These are phyloP conservation scores for Dimocarpus longan DNA, from an alignment of 345 rosid genomes.

Conservation along the genomic window DNA sequence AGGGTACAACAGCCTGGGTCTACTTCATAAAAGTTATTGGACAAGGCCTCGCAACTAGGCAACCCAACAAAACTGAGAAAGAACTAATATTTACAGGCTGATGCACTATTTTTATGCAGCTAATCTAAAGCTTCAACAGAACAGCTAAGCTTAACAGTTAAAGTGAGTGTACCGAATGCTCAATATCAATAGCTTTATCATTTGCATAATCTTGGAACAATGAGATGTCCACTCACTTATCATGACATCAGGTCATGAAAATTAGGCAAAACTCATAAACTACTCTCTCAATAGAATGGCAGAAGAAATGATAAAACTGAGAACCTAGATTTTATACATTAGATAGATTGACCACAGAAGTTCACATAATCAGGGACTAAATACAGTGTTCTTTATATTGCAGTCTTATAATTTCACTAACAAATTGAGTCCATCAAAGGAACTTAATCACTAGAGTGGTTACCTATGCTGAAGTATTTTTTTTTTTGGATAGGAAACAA, in stretches of 20 bases:
- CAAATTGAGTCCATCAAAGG: not conserved
- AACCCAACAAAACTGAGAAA: not conserved
- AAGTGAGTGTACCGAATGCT: not conserved
- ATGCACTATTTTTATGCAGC: not conserved
- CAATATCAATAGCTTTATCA: not conserved
- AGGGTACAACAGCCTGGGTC: not conserved
- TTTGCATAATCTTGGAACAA: not conserved
- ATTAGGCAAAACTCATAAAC: not conserved
- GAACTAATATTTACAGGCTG: not conserved
- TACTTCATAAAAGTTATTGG: not conserved
- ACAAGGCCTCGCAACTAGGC: not conserved
- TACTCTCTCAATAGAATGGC: not conserved
- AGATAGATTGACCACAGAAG: not conserved
- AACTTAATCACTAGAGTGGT: not conserved
- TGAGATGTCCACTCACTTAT: not conserved
- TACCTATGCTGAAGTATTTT: not conserved
- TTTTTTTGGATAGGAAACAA: no score
- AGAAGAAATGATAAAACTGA: not conserved
- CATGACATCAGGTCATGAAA: conserved; percentile 2
- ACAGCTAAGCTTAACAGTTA: not conserved
- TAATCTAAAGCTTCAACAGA: not conserved
- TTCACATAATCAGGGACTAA: not conserved
- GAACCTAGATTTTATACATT: not conserved
- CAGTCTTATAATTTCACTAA: conserved; percentile 1
- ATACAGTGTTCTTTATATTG: not conserved